Percentiles rank a stretch among this genome's conserved stretches.
These are phyloP conservation scores for Pseudocercospora fuligena DNA, from an alignment of 2,329 filamentous ascomycete species.

Conservation along the genomic window DNA sequence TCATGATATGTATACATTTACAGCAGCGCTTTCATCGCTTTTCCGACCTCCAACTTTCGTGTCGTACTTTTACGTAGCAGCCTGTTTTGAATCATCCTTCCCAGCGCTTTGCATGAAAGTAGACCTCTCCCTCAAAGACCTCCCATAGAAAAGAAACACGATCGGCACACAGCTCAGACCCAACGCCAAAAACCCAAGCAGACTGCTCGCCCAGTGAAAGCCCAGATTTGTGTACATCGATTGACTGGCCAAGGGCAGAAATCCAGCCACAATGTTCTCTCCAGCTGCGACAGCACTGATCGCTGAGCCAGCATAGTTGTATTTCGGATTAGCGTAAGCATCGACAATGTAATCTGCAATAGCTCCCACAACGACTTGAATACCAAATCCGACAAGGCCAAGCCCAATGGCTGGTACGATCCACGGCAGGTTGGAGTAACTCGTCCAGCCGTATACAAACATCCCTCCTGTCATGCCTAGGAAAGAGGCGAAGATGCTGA, in stretches of 20 bases:
- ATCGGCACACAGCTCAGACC: conserved; percentile 52
- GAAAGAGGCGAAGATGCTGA: conserved; percentile 50
- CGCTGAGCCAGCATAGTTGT: conserved; percentile 54
- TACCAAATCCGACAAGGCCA: conserved; percentile 55
- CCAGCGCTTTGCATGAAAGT: conserved; percentile 39
- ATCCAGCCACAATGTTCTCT: conserved; percentile 56
- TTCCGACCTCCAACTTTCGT: not conserved
- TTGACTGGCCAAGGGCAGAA: conserved; percentile 54
- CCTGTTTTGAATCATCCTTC: not conserved
- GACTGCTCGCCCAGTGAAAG: conserved; percentile 55
- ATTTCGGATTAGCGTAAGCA: conserved; percentile 48
- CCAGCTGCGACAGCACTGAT: conserved; percentile 55
- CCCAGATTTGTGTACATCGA: conserved; percentile 55
- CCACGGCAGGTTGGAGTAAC: conserved; percentile 51
- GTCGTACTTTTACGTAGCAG: not conserved
- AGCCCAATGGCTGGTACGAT: conserved; percentile 54
- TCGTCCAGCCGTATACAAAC: conserved; percentile 59
- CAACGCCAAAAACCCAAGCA: conserved; percentile 53
- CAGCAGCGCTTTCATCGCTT: not conserved
- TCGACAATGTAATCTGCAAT: conserved; percentile 57
- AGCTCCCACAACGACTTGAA: conserved; percentile 52
- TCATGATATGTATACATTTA: not conserved
- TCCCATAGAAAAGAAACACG: conserved; percentile 46
- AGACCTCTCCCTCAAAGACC: conserved; percentile 38
- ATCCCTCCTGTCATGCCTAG: conserved; percentile 55